Evolutionary conservation across 2,329 filamentous ascomycete genomes (phyloP).

Genomic region (Hymenoscyphus infarciens): DNA sequence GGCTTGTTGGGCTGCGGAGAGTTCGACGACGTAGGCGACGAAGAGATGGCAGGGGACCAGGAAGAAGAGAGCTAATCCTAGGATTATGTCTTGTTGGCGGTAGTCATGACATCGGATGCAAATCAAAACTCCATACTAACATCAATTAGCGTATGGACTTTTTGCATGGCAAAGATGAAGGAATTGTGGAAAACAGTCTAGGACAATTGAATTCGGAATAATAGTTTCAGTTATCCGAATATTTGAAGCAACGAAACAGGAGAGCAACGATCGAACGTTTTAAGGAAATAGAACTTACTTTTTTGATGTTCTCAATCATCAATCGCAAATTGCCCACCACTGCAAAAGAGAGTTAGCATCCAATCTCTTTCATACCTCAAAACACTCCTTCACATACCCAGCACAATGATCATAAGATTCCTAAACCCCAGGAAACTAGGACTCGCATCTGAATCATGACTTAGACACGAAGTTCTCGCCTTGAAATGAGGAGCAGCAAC

Average conservation of each 20-base stretch:
- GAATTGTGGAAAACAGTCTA: background rate
- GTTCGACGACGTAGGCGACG: slow-evolving; percentile 85
- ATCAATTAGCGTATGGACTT: slow-evolving; percentile 16
- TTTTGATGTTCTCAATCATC: slow-evolving; percentile 95
- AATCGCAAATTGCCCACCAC: slow-evolving; percentile 91
- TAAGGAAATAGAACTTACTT: slow-evolving; percentile 48
- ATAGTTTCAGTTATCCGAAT: background rate
- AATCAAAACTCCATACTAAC: slow-evolving; percentile 83
- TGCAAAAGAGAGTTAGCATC: slow-evolving; percentile 36
- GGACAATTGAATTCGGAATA: background rate
- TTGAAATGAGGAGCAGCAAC: slow-evolving; percentile 79
- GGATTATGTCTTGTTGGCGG: slow-evolving; percentile 68
- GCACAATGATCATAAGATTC: slow-evolving; percentile 91
- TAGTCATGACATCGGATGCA: slow-evolving; percentile 90
- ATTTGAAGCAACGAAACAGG: background rate
- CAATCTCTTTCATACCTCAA: background rate
- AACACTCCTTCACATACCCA: slow-evolving; percentile 53
- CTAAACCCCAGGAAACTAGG: slow-evolving; percentile 92
- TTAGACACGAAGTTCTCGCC: slow-evolving; percentile 73
- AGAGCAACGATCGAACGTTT: background rate
- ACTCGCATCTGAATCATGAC: slow-evolving; percentile 69
- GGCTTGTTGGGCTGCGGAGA: slow-evolving; percentile 76
- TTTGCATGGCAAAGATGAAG: background rate
- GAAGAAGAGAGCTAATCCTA: slow-evolving; percentile 76
- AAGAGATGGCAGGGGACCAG: slow-evolving; percentile 89